These are phyloP conservation scores for Chlorociboria aeruginascens DNA, from an alignment of 495 filamentous ascomycete genomes.

Conservation along the genomic window DNA sequence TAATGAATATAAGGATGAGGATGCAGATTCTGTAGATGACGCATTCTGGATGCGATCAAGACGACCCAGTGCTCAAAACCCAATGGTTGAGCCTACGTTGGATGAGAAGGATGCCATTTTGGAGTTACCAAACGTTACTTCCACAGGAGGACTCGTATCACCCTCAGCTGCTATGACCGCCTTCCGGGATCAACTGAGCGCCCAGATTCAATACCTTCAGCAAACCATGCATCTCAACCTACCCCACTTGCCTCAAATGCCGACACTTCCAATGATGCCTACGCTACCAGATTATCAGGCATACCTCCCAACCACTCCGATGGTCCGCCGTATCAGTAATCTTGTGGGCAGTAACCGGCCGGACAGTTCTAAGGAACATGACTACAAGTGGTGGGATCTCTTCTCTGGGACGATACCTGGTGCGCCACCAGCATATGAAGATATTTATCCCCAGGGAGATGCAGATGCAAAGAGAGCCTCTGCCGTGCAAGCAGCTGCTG, in stretches of 20 bases:
- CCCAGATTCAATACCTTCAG: conserved; percentile 72
- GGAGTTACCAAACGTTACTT: conserved; percentile 14
- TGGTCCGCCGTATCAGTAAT: conserved; percentile 63
- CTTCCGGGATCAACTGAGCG: conserved; percentile 63
- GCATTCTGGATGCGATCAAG: conserved; percentile 23
- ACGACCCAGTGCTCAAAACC: conserved; percentile 29
- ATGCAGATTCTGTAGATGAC: conserved; percentile 25
- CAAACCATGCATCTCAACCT: conserved; percentile 57
- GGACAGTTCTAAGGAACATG: conserved; percentile 29
- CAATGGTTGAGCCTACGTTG: conserved; percentile 29
- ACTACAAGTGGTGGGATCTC: conserved; percentile 61
- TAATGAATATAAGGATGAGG: conserved; percentile 24
- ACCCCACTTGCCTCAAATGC: conserved; percentile 51
- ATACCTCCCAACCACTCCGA: conserved; percentile 36
- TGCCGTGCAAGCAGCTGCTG: conserved; percentile 47
- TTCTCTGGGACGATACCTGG: conserved; percentile 26
- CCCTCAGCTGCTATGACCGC: conserved; percentile 54
- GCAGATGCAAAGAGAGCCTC: conserved; percentile 49
- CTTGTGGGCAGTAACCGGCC: conserved; percentile 41
- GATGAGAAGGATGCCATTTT: conserved; percentile 17
- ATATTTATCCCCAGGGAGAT: conserved; percentile 53
- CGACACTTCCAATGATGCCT: conserved; percentile 29
- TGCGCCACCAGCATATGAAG: conserved; percentile 68
- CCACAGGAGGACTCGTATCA: conserved; percentile 30
- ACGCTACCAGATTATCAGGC: conserved; percentile 60